Evolutionary conservation across 345 rosid species (phyloP).

Genomic region (Ceriops decandra): DNA sequence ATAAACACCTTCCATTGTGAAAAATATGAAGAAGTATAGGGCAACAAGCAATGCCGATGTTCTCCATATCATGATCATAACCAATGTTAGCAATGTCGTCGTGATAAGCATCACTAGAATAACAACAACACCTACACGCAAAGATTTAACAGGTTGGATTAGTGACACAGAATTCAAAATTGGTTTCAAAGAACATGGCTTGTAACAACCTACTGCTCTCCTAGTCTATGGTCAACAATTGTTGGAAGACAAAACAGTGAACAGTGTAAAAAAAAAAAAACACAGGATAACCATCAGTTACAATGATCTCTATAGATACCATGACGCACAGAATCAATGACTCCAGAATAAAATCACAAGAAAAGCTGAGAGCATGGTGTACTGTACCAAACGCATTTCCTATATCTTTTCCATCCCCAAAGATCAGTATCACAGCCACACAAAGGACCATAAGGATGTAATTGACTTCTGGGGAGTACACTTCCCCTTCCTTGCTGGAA

Average conservation of each 20-base stretch:
- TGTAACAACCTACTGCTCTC: too few species aligned
- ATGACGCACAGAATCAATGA: not conserved
- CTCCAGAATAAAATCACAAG: conserved; percentile 1
- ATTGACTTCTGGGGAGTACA: conserved; percentile 84
- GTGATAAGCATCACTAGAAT: conserved; percentile 87
- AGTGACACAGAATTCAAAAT: not conserved
- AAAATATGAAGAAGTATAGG: conserved; percentile 58
- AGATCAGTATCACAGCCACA: conserved; percentile 66
- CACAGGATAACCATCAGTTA: too few species aligned
- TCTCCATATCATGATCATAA: conserved; percentile 90
- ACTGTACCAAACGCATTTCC: conserved; percentile 78
- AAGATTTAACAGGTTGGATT: not conserved
- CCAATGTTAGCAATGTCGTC: conserved; percentile 60
- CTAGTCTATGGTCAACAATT: too few species aligned
- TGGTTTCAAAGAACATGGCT: too few species aligned
- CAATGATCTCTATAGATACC: not conserved
- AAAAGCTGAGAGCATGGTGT: not conserved
- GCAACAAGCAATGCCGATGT: conserved; percentile 52
- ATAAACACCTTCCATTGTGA: conserved; percentile 74
- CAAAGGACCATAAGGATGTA: conserved; percentile 84
- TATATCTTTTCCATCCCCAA: conserved; percentile 75
- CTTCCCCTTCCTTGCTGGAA: conserved; percentile 72
- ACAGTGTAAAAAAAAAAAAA: too few species aligned
- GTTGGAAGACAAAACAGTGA: too few species aligned
- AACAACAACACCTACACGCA: conserved; percentile 68